Evolutionary conservation across 208 protist genomes (phyloP).

Genomic region (Zelonia costaricensis): DNA sequence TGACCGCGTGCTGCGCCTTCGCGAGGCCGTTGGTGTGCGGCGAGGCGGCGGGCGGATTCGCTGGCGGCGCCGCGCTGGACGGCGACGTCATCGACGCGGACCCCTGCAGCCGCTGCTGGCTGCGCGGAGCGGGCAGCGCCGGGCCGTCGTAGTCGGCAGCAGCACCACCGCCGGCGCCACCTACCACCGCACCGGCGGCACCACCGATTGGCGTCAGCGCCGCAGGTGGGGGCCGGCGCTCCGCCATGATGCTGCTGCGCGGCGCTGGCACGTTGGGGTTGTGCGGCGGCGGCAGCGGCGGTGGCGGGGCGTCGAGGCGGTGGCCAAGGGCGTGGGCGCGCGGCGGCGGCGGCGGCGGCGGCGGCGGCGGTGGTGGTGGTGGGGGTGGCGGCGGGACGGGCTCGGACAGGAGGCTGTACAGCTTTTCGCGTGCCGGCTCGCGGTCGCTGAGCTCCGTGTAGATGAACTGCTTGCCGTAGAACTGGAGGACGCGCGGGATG

Average conservation of each 20-base stretch:
- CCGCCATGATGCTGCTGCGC: constrained; percentile 24
- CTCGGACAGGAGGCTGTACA: constrained; percentile 20
- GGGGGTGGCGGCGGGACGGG: constrained; percentile 20
- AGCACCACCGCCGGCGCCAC: too few relatives aligned
- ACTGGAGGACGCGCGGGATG: constrained; percentile 65
- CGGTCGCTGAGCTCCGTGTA: constrained; percentile 61
- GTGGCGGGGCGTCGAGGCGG: constrained; percentile 21
- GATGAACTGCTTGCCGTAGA: constrained; percentile 67
- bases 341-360: constrained; percentile 20
- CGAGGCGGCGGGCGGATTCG: constrained; percentile 9
- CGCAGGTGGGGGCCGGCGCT: constrained; percentile 11
- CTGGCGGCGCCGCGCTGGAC: neutral
- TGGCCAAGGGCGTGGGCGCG: constrained; percentile 19
- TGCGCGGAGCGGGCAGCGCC: constrained; percentile 22
- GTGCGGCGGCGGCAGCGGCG: constrained; percentile 14
- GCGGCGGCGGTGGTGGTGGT: constrained; percentile 15
- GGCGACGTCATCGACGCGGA: neutral
- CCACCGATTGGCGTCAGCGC: constrained; percentile 27
- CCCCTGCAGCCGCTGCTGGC: constrained; percentile 21
- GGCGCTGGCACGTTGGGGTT: constrained; percentile 26
- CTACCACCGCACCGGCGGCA: too few relatives aligned
- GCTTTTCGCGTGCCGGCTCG: constrained; percentile 35
- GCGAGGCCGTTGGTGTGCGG: constrained; percentile 3
- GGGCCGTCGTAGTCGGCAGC: constrained; percentile 23
- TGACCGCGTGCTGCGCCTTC: constrained; percentile 13